A percentile compares a stretch with the other conserved stretches of the same genome.
Evolutionary conservation across 495 filamentous ascomycete species (phyloP).

Genomic region (Penicilliopsis zonata): DNA sequence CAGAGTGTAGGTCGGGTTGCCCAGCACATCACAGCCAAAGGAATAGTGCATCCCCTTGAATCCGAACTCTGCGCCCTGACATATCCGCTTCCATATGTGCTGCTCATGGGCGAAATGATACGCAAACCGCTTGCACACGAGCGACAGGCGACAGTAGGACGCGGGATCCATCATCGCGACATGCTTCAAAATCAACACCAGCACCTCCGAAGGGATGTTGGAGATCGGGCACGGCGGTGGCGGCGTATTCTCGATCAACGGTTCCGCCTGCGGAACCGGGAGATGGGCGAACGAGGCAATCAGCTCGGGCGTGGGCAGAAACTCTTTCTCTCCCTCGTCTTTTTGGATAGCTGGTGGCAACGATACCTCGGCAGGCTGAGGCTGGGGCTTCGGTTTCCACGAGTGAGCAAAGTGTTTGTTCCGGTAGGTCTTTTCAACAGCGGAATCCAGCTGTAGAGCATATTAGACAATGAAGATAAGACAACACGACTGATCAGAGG

Average conservation of each 20-base stretch:
- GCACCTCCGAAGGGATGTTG: constrained; percentile 66
- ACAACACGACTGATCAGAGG: constrained; percentile 5
- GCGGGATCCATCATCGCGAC: constrained; percentile 68
- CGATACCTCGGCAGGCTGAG: constrained; percentile 40
- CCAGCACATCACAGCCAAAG: constrained; percentile 52
- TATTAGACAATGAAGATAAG: constrained; percentile 9
- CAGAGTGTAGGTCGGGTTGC: constrained; percentile 40
- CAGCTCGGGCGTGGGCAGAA: constrained; percentile 52
- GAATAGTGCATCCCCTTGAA: constrained; percentile 78
- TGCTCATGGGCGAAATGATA: constrained; percentile 79
- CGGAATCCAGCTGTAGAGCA: constrained; percentile 54
- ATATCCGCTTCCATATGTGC: constrained; percentile 76
- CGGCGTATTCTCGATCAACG: constrained; percentile 50
- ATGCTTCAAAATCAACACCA: constrained; percentile 59
- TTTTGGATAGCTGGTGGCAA: too few relatives aligned
- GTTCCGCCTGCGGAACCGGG: constrained; percentile 46
- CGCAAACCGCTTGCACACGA: constrained; percentile 79
- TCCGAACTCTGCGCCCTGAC: constrained; percentile 56
- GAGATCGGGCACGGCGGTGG: constrained; percentile 68
- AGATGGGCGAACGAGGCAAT: constrained; percentile 61
- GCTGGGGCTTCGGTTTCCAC: constrained; percentile 39
- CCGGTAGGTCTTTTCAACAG: constrained; percentile 75
- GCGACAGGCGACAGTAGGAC: constrained; percentile 62
- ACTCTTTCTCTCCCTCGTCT: constrained; percentile 15
- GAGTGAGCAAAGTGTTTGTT: constrained; percentile 73